A percentile compares a stretch with the other conserved stretches of the same genome.
These are phyloP conservation scores for Cutaneotrichosporon dermatis DNA, from an alignment of 1,284 basidiomycete species.

Conservation along the genomic window DNA sequence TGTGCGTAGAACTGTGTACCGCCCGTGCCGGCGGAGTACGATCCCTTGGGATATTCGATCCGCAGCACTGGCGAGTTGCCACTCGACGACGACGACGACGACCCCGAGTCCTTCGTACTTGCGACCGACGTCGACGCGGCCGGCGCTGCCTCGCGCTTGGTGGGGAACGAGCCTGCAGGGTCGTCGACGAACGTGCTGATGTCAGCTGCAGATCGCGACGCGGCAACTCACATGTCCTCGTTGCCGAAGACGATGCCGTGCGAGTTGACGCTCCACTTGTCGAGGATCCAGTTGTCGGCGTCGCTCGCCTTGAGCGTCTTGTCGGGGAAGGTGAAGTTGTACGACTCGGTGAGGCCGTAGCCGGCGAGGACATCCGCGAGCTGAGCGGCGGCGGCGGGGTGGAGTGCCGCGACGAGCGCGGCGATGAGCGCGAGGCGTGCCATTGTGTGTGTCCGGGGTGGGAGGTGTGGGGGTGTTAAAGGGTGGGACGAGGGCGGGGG, in stretches of 20 bases:
- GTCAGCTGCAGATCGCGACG: not conserved
- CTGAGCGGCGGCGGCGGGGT: constrained; percentile 1
- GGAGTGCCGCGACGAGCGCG: constrained; percentile 6
- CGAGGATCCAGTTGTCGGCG: constrained; percentile 35
- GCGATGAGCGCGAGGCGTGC: constrained; percentile 6
- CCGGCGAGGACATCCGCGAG: constrained; percentile 3
- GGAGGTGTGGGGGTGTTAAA: too few species aligned
- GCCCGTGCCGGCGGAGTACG: constrained; percentile 44
- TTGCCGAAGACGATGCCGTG: constrained; percentile 33
- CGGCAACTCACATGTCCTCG: constrained; percentile 27
- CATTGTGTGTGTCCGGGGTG: not conserved
- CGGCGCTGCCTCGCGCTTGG: constrained; percentile 3
- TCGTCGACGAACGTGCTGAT: constrained; percentile 32
- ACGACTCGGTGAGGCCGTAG: constrained; percentile 26
- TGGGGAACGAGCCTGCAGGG: constrained; percentile 9
- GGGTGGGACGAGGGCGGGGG: too few species aligned
- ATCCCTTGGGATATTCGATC: constrained; percentile 45
- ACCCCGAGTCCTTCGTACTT: not conserved
- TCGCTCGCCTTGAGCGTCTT: constrained; percentile 20
- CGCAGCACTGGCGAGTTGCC: constrained; percentile 32
- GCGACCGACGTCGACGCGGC: not conserved
- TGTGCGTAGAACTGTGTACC: constrained; percentile 48
- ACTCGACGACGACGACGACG: constrained; percentile 12
- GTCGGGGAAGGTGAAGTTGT: constrained; percentile 29
- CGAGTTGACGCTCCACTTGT: constrained; percentile 33